Percentiles rank a stretch among this genome's conserved stretches.
phyloP scores from a whole-genome alignment of 2,329 filamentous ascomycete species.

The Aspergillus carbonarius region DNA sequence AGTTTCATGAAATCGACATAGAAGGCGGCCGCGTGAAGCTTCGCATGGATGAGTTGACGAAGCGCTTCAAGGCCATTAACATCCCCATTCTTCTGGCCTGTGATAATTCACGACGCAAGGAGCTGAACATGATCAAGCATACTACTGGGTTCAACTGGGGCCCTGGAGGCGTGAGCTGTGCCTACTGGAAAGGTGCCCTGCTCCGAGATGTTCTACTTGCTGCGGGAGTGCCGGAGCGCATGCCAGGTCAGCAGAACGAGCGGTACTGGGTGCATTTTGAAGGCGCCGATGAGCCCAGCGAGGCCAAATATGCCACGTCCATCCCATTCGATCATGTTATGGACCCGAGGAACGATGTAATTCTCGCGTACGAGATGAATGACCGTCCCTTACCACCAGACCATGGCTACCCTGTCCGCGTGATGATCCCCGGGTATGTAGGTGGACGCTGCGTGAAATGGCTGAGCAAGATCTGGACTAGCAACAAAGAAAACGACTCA shows the following conservation, averaged over 20 bases:
- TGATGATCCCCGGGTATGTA: slow-evolving; percentile 45
- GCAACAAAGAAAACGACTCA: slow-evolving; percentile 42
- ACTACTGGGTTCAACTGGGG: slow-evolving; percentile 53
- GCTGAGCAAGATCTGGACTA: slow-evolving; percentile 42
- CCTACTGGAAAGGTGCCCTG: slow-evolving; percentile 52
- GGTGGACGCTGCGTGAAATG: slow-evolving; percentile 46
- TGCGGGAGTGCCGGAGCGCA: slow-evolving; percentile 37
- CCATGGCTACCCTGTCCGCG: slow-evolving; percentile 46
- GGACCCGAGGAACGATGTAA: slow-evolving; percentile 49
- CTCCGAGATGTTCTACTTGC: slow-evolving; percentile 48
- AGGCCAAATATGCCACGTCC: slow-evolving; percentile 51
- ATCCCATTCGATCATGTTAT: slow-evolving; percentile 52
- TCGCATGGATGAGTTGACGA: slow-evolving; percentile 48
- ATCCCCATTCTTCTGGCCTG: slow-evolving; percentile 52
- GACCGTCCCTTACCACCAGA: slow-evolving; percentile 41
- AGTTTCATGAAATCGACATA: slow-evolving; percentile 50
- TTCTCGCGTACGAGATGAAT: slow-evolving; percentile 48
- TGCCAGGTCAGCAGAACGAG: slow-evolving; percentile 13
- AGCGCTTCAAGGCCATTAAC: slow-evolving; percentile 48
- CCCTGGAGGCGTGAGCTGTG: slow-evolving; percentile 48
- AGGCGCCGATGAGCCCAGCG: slow-evolving; percentile 49
- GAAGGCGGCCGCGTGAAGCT: slow-evolving; percentile 37
- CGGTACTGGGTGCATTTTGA: slow-evolving; percentile 51
- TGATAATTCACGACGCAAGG: slow-evolving; percentile 53
- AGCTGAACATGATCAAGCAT: slow-evolving; percentile 52